Conservation (phyloP, 2,329 filamentous ascomycete genomes). For the Beauveria caledonica region DNA sequence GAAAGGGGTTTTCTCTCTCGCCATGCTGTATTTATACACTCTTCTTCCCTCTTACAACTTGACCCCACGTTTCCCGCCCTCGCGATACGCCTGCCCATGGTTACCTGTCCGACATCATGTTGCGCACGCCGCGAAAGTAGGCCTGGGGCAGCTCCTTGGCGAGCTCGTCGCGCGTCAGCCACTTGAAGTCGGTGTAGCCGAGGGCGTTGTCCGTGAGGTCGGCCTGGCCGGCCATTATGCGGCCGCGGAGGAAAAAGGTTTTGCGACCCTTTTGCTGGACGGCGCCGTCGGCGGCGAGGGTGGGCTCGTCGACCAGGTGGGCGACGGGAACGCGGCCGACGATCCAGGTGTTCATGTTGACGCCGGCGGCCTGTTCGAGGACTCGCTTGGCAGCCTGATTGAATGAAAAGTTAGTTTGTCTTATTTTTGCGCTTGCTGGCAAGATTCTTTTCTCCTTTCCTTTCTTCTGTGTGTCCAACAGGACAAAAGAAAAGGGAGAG, state of each 20-base stretch:
- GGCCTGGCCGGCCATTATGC: conserved; percentile 95
- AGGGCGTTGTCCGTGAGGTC: conserved; percentile 64
- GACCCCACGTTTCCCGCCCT: no score
- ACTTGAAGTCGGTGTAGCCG: conserved; percentile 76
- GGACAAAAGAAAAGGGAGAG: background rate
- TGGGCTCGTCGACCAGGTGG: conserved; percentile 56
- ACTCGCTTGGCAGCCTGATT: conserved; percentile 71
- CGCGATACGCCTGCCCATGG: background rate
- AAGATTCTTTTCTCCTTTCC: background rate
- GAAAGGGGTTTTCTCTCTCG: background rate
- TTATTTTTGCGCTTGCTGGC: background rate
- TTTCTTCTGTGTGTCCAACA: background rate
- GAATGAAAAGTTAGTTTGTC: background rate
- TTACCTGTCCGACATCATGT: conserved; percentile 76
- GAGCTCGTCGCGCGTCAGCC: conserved; percentile 87
- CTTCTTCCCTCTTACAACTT: background rate
- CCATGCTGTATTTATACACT: conserved; percentile 5
- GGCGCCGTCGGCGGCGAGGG: conserved; percentile 34
- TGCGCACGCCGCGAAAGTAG: conserved; percentile 69
- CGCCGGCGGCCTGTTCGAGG: conserved; percentile 66
- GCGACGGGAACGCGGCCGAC: conserved; percentile 86
- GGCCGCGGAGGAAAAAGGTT: conserved; percentile 90
- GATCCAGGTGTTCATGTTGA: conserved; percentile 99
- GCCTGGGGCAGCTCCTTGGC: conserved; percentile 52
- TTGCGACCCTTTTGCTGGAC: conserved; percentile 57